Percentiles rank a stretch among this genome's conserved stretches.
Conservation (phyloP, 768 basidiomycete genomes). For the Lentinus tigrinus region DNA sequence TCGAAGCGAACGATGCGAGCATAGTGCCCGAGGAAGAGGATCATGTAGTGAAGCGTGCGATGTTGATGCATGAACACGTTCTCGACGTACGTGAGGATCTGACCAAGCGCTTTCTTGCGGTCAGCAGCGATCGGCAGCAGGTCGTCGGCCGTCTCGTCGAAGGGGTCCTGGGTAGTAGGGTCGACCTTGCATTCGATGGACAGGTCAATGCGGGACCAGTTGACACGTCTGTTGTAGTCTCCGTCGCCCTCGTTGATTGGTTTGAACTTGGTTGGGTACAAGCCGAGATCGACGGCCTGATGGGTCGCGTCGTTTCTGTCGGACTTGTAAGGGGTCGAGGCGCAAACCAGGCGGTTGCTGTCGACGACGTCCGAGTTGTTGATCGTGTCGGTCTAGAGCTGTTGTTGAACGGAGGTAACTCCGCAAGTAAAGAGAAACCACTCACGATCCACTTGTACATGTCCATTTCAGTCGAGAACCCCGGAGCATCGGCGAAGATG, state of each 20-base stretch:
- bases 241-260: not conserved
- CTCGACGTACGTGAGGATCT: constrained; percentile 1
- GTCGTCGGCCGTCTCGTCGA: not conserved
- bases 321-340: not conserved
- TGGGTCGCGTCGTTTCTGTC: not conserved
- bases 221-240: constrained; percentile 20
- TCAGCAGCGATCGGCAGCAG: not conserved
- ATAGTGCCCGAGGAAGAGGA: constrained; percentile 7
- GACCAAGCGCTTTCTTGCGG: not conserved
- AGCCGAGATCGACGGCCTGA: not conserved
- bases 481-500: no score
- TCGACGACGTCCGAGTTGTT: not conserved
- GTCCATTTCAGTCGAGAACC: not conserved
- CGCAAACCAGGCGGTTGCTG: not conserved
- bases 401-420: no score
- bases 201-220: not conserved
- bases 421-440: not conserved
- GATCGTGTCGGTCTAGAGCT: not conserved
- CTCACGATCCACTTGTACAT: not conserved
- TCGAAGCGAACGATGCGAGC: constrained; percentile 2
- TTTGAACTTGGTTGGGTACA: not conserved
- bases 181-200: not conserved
- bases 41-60: not conserved
- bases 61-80: not conserved
- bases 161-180: not conserved